Conservation (phyloP, 2,329 filamentous ascomycete species). For the Beauveria rudraprayagi region DNA sequence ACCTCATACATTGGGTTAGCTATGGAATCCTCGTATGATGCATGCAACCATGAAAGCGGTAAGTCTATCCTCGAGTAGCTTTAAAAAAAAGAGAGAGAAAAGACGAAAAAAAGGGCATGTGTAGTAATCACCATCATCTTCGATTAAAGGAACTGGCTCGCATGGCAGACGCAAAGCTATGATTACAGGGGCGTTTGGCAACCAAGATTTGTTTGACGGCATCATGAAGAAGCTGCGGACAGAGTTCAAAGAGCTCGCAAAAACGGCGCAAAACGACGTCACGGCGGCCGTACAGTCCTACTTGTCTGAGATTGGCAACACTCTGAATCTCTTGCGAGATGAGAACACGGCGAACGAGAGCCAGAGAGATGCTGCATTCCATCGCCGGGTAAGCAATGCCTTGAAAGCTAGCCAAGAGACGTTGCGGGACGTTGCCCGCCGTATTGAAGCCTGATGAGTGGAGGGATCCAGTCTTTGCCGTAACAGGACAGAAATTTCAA, state of each 20-base stretch:
- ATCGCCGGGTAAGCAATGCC: slow-evolving; percentile 19
- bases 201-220: slow-evolving; percentile 22
- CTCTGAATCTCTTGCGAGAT: slow-evolving; percentile 27
- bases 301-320: slow-evolving; percentile 20
- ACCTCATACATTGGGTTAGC: slow-evolving; percentile 29
- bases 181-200: slow-evolving; percentile 22
- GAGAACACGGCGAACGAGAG: slow-evolving; percentile 31
- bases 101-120: not conserved
- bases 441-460: not conserved
- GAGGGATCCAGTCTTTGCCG: not conserved
- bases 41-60: slow-evolving; percentile 26
- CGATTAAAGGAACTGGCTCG: slow-evolving; percentile 24
- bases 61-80: not conserved
- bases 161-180: slow-evolving; percentile 25
- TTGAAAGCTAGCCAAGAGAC: not conserved
- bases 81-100: no score
- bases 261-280: slow-evolving; percentile 18
- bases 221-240: slow-evolving; percentile 22
- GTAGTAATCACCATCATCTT: not conserved
- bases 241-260: slow-evolving; percentile 16
- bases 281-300: slow-evolving; percentile 15
- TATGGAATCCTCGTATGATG: slow-evolving; percentile 28
- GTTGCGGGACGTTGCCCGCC: not conserved
- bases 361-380: slow-evolving; percentile 28
- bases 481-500: no score